Evolutionary conservation across 306 rosid species (phyloP), one percentile per base, ranked within the genome.

Genomic region (Corylus avellana): DNA sequence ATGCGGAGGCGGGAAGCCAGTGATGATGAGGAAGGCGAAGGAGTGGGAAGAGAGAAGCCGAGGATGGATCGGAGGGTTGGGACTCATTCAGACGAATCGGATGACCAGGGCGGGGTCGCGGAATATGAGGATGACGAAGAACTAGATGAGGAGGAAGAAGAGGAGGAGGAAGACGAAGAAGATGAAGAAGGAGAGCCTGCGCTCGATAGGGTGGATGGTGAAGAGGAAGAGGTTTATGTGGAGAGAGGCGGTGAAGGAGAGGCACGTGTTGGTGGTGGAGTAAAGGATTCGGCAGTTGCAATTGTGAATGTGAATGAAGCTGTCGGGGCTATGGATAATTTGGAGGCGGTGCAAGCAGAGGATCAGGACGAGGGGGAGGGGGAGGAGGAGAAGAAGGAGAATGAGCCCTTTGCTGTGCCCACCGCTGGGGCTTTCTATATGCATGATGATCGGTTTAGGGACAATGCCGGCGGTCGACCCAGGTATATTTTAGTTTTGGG

Each of bases 401-500:
- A 91, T 67, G 98, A 92, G 75, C 98, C 98, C 29, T 94, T 92
- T 81, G 96, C 98, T 2, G 98, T 94, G 57, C 98, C 97, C 54
- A 92, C 98, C 0, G 97, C 98, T n/a, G 98, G 98, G 78, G 98
- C 97, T 2, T 94, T 94, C 76, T 94, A 94, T 81, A 94, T 94
- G 98, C 98, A 94, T 16, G 98, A 94, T 75, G 98, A 94, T 55
- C 90, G 98, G 44, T 94, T 94, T 66, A 87, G 96, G 89, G 98
- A 91, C 82, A 92, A 79, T 88, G 82, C 92, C 5, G 92, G 89
- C 74, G 94, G 90, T 42, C 90, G 97, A 77, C 85, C 83, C 82
- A 92, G 98, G 98, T 92, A 79, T 84, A 66, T 70, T 80, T 25
- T 75, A 8, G 13, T 62, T 50, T 74, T 55, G n/a, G 56, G 69